Conservation (phyloP, 2,329 filamentous ascomycete species). For the Clonostachys rosea region DNA sequence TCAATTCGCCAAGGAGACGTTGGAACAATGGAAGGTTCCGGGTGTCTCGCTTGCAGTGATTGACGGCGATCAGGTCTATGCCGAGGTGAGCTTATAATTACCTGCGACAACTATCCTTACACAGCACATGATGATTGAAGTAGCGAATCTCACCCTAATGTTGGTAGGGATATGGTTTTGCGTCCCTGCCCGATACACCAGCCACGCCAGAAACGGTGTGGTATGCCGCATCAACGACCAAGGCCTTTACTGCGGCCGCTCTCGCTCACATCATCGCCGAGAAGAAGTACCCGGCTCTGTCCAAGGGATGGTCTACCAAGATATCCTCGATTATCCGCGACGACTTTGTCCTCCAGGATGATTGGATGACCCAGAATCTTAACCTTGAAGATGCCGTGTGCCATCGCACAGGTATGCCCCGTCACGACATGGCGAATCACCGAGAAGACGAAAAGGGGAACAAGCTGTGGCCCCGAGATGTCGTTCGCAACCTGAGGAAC, state of each 20-base stretch:
- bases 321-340: slow-evolving; percentile 40
- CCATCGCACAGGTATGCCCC: slow-evolving; percentile 42
- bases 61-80: slow-evolving; percentile 33
- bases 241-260: slow-evolving; percentile 46
- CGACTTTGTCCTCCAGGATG: slow-evolving; percentile 45
- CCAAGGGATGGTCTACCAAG: slow-evolving; percentile 38
- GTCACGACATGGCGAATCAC: slow-evolving; percentile 24
- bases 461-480: slow-evolving; percentile 20
- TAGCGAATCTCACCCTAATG: background rate
- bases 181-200: slow-evolving; percentile 27
- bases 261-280: slow-evolving; percentile 44
- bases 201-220: slow-evolving; percentile 43
- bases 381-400: slow-evolving; percentile 18
- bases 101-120: background rate
- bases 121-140: background rate
- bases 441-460: slow-evolving; percentile 17
- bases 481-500: slow-evolving; percentile 36
- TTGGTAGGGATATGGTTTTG: slow-evolving; percentile 18
- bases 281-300: slow-evolving; percentile 15
- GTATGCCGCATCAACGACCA: slow-evolving; percentile 51
- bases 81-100: slow-evolving; percentile 20
- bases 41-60: slow-evolving; percentile 43
- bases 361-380: slow-evolving; percentile 38
- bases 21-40: slow-evolving; percentile 37
- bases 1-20: slow-evolving; percentile 3